Base-by-base conservation (phyloP, 2,329 filamentous ascomycete genomes). In the Nectriaceae sp. region DNA sequence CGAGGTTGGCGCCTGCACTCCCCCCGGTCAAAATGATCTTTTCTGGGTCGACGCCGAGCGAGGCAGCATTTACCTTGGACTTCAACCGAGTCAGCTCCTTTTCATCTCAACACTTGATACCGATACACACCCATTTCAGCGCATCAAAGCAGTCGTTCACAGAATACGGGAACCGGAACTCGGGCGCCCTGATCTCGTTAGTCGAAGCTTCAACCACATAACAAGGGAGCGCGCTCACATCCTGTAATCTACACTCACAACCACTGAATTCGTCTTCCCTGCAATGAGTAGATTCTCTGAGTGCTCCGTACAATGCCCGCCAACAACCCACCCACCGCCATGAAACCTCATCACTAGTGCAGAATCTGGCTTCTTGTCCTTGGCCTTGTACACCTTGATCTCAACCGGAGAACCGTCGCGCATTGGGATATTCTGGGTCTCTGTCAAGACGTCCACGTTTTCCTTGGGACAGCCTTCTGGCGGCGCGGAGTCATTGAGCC, bases 201-300 rank as follows among this genome's bases (percentile, higher is more conserved):
- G 48, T 21, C 11, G 20, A 11, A 4, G 8, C 21, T 19, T 11
- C 20, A 5, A 4, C 16, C 19, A 13, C 10, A 18, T n/a, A n/a
- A 11, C 15, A 19, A 4, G 11, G 19, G 13, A 20, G 29, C 24
- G 21, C 38, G 54, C 65, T 50, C 46, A 69, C 69, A 69, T 56
- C 29, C 70, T 60, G 42, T 72, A 73, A 38, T 67, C 66, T 4
- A 73, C 62, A 37, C 68, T 71, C 21, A 70, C 62, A 4, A 72
- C 66, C 2, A 72, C 65, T 1, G 68, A 65, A 20, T 67, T 60
- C 19, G 62, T 62, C 42, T 58, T 54, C 11, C 54, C 63, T 0
- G 66, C 69, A 13, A 67, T 60, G 26, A 69, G 58, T 35, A 69
- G 45, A 41, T 67, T 70, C 61, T 72, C 70, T 2, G 59, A 55